Conservation (phyloP, 768 basidiomycete species). For the Amanita polypyramis region DNA sequence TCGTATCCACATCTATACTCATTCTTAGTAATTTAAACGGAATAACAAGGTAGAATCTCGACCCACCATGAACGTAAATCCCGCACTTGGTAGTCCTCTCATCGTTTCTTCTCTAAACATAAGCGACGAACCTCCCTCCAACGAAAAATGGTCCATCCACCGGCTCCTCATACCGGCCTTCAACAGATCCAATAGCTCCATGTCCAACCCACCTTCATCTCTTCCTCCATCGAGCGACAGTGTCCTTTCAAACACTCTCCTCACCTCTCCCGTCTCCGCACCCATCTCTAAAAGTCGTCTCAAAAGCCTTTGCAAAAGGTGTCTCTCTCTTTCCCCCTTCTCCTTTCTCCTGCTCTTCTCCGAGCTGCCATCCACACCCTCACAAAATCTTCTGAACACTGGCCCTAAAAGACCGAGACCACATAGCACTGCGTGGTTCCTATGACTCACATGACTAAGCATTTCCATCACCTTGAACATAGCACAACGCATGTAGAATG, state of each 20-base stretch:
- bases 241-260: slow-evolving; percentile 49
- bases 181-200: slow-evolving; percentile 60
- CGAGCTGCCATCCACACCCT: slow-evolving; percentile 9
- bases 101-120: slow-evolving; percentile 35
- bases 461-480: slow-evolving; percentile 55
- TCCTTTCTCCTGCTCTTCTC: not conserved
- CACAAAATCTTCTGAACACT: slow-evolving; percentile 38
- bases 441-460: slow-evolving; percentile 48
- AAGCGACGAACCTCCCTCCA: slow-evolving; percentile 47
- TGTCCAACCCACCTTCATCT: slow-evolving; percentile 39
- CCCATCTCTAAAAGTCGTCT: slow-evolving; percentile 70
- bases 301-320: slow-evolving; percentile 50
- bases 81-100: slow-evolving; percentile 45
- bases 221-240: slow-evolving; percentile 32
- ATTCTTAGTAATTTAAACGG: not conserved
- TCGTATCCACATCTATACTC: slow-evolving; percentile 37
- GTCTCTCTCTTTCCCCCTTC: slow-evolving; percentile 32
- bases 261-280: slow-evolving; percentile 51
- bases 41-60: not conserved
- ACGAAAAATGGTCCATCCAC: slow-evolving; percentile 72
- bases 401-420: slow-evolving; percentile 43
- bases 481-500: slow-evolving; percentile 33
- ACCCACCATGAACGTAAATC: slow-evolving; percentile 66
- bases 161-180: slow-evolving; percentile 61
- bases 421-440: slow-evolving; percentile 61